phyloP scores from a whole-genome alignment of 345 rosid species.

The Excoecaria agallocha region DNA sequence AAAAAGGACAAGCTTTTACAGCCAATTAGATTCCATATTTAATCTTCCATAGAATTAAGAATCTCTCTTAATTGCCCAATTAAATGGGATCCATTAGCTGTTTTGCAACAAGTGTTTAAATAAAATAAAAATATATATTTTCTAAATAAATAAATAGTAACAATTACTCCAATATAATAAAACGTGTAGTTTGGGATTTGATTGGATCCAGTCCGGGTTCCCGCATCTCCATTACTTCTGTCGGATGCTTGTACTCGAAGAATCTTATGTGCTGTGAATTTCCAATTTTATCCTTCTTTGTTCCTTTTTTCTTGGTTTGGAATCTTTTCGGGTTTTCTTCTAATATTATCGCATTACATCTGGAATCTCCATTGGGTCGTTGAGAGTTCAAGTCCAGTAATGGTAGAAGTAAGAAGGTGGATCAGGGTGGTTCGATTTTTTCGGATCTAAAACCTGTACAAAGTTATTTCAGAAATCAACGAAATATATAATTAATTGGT shows the following conservation, averaged over 20 bases:
- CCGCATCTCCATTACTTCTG: constrained; percentile 46
- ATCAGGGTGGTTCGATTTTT: too few species aligned
- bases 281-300: background rate
- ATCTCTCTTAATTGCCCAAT: constrained; percentile 20
- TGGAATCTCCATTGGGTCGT: too few species aligned
- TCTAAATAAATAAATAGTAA: too few species aligned
- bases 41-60: constrained; percentile 30
- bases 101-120: background rate
- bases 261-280: constrained; percentile 16
- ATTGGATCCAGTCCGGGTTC: constrained; percentile 40
- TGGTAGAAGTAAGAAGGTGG: too few species aligned
- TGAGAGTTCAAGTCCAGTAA: too few species aligned
- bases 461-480: too few species aligned
- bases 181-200: background rate
- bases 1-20: constrained; percentile 40
- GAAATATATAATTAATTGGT: too few species aligned
- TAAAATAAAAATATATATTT: too few species aligned
- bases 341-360: too few species aligned
- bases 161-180: too few species aligned
- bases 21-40: constrained; percentile 45
- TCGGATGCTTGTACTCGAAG: constrained; percentile 39
- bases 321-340: too few species aligned
- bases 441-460: too few species aligned
- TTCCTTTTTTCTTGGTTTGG: background rate
- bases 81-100: background rate